These are phyloP conservation scores for Penicillium tannophilum DNA, from an alignment of 495 filamentous ascomycete genomes.

Conservation along the genomic window DNA sequence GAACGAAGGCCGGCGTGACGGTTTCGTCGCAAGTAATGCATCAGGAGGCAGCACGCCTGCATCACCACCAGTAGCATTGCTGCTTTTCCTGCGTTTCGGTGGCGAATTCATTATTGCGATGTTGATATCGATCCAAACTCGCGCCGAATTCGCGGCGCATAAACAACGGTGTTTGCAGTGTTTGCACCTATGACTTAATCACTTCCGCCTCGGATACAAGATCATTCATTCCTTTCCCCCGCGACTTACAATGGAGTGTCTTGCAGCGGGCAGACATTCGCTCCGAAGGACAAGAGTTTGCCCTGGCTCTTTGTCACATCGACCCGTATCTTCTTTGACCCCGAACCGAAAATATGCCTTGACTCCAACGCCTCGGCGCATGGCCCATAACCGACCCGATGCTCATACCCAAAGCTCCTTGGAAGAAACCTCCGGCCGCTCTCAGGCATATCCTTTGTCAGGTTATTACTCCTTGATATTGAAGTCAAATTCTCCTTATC, in stretches of 20 bases:
- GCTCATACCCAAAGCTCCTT: conserved; percentile 16
- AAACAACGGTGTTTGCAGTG: conserved; percentile 44
- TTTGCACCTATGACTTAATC: conserved; percentile 46
- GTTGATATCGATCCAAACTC: conserved; percentile 10
- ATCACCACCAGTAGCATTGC: conserved; percentile 27
- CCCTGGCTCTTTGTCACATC: background rate
- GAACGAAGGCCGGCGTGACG: conserved; percentile 55
- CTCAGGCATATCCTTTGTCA: conserved; percentile 45
- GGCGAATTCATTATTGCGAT: conserved; percentile 44
- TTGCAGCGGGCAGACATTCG: conserved; percentile 23
- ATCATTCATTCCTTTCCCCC: conserved; percentile 16
- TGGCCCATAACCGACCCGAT: conserved; percentile 19
- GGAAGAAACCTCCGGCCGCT: conserved; percentile 9
- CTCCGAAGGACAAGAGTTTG: conserved; percentile 14
- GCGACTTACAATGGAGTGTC: conserved; percentile 36
- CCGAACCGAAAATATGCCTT: conserved; percentile 24
- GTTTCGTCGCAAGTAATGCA: conserved; percentile 27
- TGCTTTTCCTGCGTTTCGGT: conserved; percentile 65
- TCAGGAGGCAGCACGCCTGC: conserved; percentile 32
- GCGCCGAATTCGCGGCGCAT: conserved; percentile 18
- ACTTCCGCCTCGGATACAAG: conserved; percentile 8
- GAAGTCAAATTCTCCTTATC: conserved; percentile 33
- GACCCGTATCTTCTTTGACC: background rate
- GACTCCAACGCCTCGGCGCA: conserved; percentile 26
- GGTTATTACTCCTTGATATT: conserved; percentile 46